phyloP scores from a whole-genome alignment of 2,329 filamentous ascomycete species.

The Trichoderma sp. region DNA sequence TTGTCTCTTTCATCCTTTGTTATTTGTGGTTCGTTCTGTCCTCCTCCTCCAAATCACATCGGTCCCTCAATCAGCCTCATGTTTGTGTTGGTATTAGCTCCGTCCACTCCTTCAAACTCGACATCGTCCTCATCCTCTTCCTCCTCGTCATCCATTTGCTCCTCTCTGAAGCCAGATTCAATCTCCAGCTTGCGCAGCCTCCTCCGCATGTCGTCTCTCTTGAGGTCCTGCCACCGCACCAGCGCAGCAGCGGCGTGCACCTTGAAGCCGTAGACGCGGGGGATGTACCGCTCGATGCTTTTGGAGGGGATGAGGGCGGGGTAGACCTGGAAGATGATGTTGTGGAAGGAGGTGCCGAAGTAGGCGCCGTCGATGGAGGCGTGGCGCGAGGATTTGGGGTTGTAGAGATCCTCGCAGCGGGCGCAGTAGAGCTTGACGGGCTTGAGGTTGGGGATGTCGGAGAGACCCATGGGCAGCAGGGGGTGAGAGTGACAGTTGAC shows the following conservation, averaged over 20 bases:
- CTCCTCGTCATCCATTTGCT: conserved; percentile 59
- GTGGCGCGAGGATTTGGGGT: conserved; percentile 95
- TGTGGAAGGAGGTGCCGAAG: conserved; percentile 97
- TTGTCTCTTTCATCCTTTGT: background rate
- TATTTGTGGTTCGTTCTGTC: background rate
- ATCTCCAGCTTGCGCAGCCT: conserved; percentile 71
- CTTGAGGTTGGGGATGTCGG: conserved; percentile 83
- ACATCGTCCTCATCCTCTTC: conserved; percentile 62
- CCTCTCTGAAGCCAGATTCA: conserved; percentile 78
- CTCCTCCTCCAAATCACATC: conserved; percentile 23
- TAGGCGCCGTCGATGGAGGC: conserved; percentile 95
- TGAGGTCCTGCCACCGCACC: conserved; percentile 84
- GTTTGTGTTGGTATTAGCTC: conserved; percentile 25
- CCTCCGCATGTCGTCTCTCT: conserved; percentile 79
- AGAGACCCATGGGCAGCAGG: conserved; percentile 90
- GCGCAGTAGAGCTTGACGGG: conserved; percentile 97
- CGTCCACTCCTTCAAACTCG: conserved; percentile 44
- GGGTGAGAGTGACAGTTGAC: conserved; percentile 94
- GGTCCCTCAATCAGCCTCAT: conserved; percentile 34
- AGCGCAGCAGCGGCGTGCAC: conserved; percentile 88
- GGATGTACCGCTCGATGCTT: conserved; percentile 81
- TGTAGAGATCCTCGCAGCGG: conserved; percentile 97
- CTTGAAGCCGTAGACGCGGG: conserved; percentile 91
- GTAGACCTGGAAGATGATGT: conserved; percentile 98
- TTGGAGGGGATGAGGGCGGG: conserved; percentile 86